Base-by-base conservation (phyloP, 495 filamentous ascomycete genomes). In the Cercophora samala region DNA sequence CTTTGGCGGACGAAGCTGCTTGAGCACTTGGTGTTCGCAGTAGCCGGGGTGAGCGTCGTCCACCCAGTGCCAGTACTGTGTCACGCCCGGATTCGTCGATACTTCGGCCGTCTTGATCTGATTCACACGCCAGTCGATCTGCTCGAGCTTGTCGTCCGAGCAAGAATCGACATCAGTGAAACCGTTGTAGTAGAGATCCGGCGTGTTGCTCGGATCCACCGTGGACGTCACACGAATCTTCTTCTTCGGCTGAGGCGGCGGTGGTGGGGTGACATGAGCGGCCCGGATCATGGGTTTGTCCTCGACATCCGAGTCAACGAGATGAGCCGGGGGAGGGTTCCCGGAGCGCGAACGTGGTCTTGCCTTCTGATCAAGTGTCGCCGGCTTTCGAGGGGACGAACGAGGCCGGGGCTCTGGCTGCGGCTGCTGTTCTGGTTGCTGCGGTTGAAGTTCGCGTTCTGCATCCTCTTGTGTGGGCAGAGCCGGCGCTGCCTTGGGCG, bases 31-130 rank as follows among this genome's bases (percentile, higher is more conserved):
- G 69, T 84, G 82, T 73, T 84, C 81, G 22, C 82, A 37, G 42
- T 23, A 8, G 23, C 54, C 64, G 3, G 61, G 59, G 37, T 46
- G 9, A 23, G 17, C n/a, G 18, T 37, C 54, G 55, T 37, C 65
- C 22, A 78, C 32, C 75, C 75, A 84, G 64, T 81, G 81, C 81
- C 81, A 82, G 74, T 84, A 84, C 68, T 84, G 82, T n/a, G 80
- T 83, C 17, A 82, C 75, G 3, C 74, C 29, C 2, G 71, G 61
- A 66, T 77, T 79, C 26, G 74, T 82, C 3, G 80, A 76, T 22
- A 79, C 65, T 13, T 62, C 63, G 37, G 65, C 67, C 32, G 77
- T 78, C 74, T 81, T 81, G 68, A 84, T 77, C 65, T 83, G 81
- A n/a, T 79, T 70, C 8, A 84, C 64, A 19, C 80, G 77, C 74